A percentile compares a stretch with the other conserved stretches of the same genome.
Evolutionary conservation across 129 eudicot genomes (phyloP).

Genomic region (Deinandra increscens): DNA sequence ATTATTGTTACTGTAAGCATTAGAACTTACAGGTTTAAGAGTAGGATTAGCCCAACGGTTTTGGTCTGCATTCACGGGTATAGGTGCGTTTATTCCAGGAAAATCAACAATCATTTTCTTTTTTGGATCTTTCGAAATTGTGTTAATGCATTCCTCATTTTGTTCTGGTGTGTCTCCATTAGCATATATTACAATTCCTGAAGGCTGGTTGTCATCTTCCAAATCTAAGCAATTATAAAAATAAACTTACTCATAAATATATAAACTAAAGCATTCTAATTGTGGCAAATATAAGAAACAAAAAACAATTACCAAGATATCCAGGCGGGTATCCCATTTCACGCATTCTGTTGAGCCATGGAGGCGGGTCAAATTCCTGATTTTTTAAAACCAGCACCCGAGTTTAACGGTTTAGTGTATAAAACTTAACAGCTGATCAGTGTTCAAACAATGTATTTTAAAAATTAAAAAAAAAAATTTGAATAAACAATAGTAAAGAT

Average conservation of each 20-base stretch:
- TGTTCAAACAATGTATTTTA: not conserved
- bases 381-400: not conserved
- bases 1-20: constrained; percentile 10
- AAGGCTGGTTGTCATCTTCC: constrained; percentile 62
- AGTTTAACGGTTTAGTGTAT: not conserved
- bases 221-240: constrained; percentile 31
- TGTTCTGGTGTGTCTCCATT: constrained; percentile 48
- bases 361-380: constrained; percentile 93
- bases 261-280: not conserved
- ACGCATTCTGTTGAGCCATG: constrained; percentile 90
- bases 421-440: no score
- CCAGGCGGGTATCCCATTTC: constrained; percentile 93
- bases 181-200: constrained; percentile 63
- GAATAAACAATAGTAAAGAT: not conserved
- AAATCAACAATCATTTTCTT: constrained; percentile 62
- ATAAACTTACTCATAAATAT: not conserved
- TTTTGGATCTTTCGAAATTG: constrained; percentile 23
- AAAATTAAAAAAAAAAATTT: no score
- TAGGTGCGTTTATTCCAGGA: constrained; percentile 80
- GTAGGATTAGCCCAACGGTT: constrained; percentile 41
- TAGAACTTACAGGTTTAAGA: not conserved
- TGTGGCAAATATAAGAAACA: not conserved
- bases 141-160: constrained; percentile 51
- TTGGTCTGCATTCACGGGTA: constrained; percentile 61
- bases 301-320: constrained; percentile 57